Base-by-base conservation (phyloP, 139 green algal genomes). In the Chlorella sp. region DNA sequence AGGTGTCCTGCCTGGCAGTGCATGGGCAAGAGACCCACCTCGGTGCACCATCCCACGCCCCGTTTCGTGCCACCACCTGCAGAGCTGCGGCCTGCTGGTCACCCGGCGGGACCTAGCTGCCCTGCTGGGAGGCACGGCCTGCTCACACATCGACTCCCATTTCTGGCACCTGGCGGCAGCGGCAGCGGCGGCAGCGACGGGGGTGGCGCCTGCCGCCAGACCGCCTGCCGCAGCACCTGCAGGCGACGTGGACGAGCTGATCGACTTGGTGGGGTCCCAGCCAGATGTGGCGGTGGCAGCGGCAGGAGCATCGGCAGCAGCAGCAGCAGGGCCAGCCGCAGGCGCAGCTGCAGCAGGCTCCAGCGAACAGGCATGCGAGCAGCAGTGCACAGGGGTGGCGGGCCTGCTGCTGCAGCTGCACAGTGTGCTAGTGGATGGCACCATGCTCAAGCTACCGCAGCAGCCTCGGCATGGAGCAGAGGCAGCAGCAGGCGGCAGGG, bases 391-490 rank as follows among this genome's bases (percentile, higher is more conserved):
- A 3, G 34, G 74, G 60, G 28, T 83, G 28, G 60, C 77, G 11
- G 58, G 77, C 30, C 38, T 83, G 28, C 77, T 83, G 60, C 60
- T 73, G 58, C 58, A 58, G 14, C 77, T 83, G 60, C 77, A 73
- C 41, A 6, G 40, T 26, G 76, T 58, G 48, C 76, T 82, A 24
- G 77, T 83, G 30, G 77, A 74, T 16, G 54, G 54, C 58, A 82
- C 56, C 38, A 56, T 82, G 76, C 76, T 56, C 3, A 4, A 34
- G 28, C 11, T 14, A 32, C 32, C 2, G 64, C 3, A 2, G 32
- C 64, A 36, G 64, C 34, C 30, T 14, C 40, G 24, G 67, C 67
- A 44, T 11, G 36, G 16, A 16, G 51, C 51, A 60, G 14, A 16
- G 4, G 2, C 34, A 34, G 67, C n/a, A 38, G 67, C 67, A 30